phyloP scores from a whole-genome alignment of 306 rosid species.

The Phaseolus lunatus region DNA sequence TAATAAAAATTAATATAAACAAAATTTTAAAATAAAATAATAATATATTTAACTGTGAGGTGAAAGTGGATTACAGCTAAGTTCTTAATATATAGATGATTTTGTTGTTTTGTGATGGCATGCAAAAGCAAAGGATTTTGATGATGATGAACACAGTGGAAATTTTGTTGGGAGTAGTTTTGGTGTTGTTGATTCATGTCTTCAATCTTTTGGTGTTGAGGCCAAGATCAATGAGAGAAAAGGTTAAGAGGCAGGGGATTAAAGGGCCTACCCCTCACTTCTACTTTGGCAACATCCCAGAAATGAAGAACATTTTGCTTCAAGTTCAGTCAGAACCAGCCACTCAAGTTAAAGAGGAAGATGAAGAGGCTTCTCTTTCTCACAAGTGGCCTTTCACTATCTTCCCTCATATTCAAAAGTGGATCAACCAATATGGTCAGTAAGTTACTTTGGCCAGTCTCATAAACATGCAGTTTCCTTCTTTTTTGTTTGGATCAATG shows the following conservation, averaged over 20 bases:
- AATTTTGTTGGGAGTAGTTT: constrained; percentile 46
- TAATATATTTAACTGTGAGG: too few relatives aligned
- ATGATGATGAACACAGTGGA: constrained; percentile 28
- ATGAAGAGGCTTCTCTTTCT: constrained; percentile 26
- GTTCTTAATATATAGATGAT: too few relatives aligned
- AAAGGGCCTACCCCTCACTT: constrained; percentile 69
- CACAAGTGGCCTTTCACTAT: constrained; percentile 61
- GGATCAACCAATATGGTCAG: constrained; percentile 66
- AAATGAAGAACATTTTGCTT: constrained; percentile 55
- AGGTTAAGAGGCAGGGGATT: constrained; percentile 71
- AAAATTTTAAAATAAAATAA: too few relatives aligned
- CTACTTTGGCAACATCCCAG: constrained; percentile 62
- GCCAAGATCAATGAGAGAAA: constrained; percentile 59
- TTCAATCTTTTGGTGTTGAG: constrained; percentile 45
- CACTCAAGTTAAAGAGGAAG: neutral
- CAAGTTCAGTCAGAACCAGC: constrained; percentile 22
- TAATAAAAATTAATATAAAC: too few relatives aligned
- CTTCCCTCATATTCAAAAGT: constrained; percentile 59
- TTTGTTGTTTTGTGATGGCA: neutral
- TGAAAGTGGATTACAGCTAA: too few relatives aligned
- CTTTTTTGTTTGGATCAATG: neutral
- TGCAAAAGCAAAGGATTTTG: neutral
- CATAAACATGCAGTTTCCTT: neutral
- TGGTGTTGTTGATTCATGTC: constrained; percentile 35
- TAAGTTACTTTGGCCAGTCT: neutral